Conservation (phyloP, 2,329 filamentous ascomycete genomes). For the Xylaria sp. region DNA sequence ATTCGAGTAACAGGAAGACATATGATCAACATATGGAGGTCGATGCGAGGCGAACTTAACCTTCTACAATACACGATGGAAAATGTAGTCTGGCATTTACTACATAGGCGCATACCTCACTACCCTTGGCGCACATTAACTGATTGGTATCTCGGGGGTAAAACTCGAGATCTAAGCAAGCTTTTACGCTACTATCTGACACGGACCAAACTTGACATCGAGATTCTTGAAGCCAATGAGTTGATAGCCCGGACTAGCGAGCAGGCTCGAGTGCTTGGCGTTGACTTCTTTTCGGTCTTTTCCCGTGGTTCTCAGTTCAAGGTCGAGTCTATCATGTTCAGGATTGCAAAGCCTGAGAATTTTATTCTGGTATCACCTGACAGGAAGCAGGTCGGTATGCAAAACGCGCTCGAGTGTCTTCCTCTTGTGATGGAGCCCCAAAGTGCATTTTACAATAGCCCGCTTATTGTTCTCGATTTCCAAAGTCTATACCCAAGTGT, state of each 20-base stretch:
- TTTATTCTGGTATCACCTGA: conserved; percentile 91
- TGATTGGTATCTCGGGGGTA: conserved; percentile 79
- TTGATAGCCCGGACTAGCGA: conserved; percentile 90
- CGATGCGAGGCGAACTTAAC: conserved; percentile 93
- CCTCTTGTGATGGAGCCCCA: conserved; percentile 98
- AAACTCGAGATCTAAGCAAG: conserved; percentile 75
- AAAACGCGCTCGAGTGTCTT: conserved; percentile 94
- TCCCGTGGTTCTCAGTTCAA: conserved; percentile 97
- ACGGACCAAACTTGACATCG: conserved; percentile 83
- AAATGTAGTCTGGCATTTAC: conserved; percentile 90
- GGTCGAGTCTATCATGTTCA: conserved; percentile 98
- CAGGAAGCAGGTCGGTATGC: conserved; percentile 88
- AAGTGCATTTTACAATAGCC: conserved; percentile 91
- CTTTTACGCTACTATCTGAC: conserved; percentile 81
- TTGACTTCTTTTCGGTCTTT: conserved; percentile 97
- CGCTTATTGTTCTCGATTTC: conserved; percentile 91
- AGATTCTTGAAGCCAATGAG: conserved; percentile 91
- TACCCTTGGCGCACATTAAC: conserved; percentile 85
- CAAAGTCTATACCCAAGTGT: conserved; percentile 96
- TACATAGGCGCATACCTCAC: conserved; percentile 89
- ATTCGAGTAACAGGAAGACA: conserved; percentile 93
- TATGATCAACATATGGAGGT: conserved; percentile 97
- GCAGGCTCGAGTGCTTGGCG: conserved; percentile 89
- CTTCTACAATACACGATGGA: conserved; percentile 96
- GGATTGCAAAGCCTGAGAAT: conserved; percentile 97